Base-by-base conservation (phyloP, 768 basidiomycete species). In the Guyanaporus albipodus region DNA sequence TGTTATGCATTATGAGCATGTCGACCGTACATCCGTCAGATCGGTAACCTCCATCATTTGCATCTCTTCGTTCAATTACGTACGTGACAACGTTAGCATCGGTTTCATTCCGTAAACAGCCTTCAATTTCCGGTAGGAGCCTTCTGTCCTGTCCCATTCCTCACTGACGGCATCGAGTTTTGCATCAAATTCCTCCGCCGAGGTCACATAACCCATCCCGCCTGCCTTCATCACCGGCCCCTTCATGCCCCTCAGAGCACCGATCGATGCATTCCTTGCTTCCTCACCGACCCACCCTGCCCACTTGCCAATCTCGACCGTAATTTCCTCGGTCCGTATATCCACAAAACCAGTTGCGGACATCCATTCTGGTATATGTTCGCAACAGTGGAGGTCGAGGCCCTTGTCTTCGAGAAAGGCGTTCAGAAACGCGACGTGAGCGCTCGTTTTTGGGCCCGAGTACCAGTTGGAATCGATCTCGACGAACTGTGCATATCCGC, bases 401-500 rank as follows among this genome's bases (percentile, higher is more conserved):
- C 34, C 45, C 42, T 50, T 54, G 15, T 27, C 19, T 9, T 37
- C 39, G 8, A 56, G 55, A 29, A 56, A 55, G 5, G 10, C 27
- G 22, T 37, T 23, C 36, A 56, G 14, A 42, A 55, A 55, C 21
- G 21, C 36, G 34, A 35, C 45, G 4, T 56, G 46, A 8, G 38
- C 39, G 0, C 23, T 19, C 6, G 46, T 56, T 19, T 55, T 48
- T 0, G 49, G 46, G 10, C 53, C 49, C 14, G 53, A 51, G n/a
- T 40, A 24, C 54, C 46, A 55, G n/a, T 42, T 46, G 9, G 50
- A 46, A 11, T 52, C 54, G 8, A 54, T 55, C 38, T 69, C 66
- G 21, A 59, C 26, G 18, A 69, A 52, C 36, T 69, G 67, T 3
- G 58, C 55, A 17, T 57, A 64, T 4, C 67, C 67, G 14, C 67